Base-by-base conservation (phyloP, 2,329 filamentous ascomycete genomes). In the Xylogone sp. region DNA sequence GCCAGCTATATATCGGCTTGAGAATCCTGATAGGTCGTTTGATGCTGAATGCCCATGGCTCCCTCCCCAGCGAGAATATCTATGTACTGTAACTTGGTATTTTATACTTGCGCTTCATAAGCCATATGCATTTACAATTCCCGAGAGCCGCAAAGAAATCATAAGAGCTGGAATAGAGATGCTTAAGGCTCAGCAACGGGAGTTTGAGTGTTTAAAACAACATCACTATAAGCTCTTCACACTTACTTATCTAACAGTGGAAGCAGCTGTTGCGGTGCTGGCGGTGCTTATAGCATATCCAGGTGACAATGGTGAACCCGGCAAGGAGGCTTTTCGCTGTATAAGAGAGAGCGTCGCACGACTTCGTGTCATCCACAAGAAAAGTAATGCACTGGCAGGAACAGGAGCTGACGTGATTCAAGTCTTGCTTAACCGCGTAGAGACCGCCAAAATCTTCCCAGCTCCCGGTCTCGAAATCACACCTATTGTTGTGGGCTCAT, bases 91-190 rank as follows among this genome's bases (percentile, higher is more conserved):
- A 18, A 16, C 34, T 16, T 39, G 47, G 19, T 49, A 43, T 12
- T 53, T 56, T 19, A 16, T 56, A 2, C 20, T 53, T 24, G 51
- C 51, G 16, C 31, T 53, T 16, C 53, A 56, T 43, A 48, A 46
- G 20, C 53, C 53, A 43, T 49, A 56, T 12, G 43, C 49, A 2
- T 43, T 43, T n/a, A 47, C 44, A 12, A 46, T 50, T 20, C 16
- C 46, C 9, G 34, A 43, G n/a, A 56, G 53, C 49, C 51, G 46
- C 19, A 42, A 45, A 27, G 34, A 44, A 3, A 27, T 42, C 13
- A 51, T 53, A 22, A 20, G 49, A 51, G 51, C 53, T 31, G 53
- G 43, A n/a, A 21, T 56, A 3, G 34, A 16, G 13, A 46, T 53
- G 20, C 46, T 56, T 8, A 43, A 56, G n/a, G 24, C 51, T 39